Evolutionary conservation across 1,284 basidiomycete genomes (phyloP).

Genomic region (Cryptococcus floricola): DNA sequence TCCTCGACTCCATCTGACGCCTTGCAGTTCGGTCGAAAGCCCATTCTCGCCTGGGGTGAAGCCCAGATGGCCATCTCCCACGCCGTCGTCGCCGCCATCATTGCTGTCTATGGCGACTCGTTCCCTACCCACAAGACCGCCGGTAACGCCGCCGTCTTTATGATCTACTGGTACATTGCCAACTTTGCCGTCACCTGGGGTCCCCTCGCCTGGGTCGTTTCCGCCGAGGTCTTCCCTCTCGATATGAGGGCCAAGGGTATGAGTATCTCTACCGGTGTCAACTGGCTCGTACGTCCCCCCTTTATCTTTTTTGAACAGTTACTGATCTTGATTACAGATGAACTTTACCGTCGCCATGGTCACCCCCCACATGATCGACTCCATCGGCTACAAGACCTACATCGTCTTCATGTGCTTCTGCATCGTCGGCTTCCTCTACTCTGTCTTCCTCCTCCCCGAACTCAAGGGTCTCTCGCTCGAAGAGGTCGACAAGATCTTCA

Average conservation of each 20-base stretch:
- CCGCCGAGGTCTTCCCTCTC: constrained; percentile 47
- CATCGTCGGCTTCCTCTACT: constrained; percentile 41
- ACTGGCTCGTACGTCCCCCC: constrained; percentile 25
- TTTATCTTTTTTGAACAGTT: neutral
- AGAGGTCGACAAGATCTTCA: constrained; percentile 41
- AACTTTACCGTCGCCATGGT: constrained; percentile 48
- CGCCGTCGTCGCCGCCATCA: constrained; percentile 41
- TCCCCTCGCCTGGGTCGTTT: constrained; percentile 46
- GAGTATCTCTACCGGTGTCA: constrained; percentile 39
- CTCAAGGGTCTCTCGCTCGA: constrained; percentile 41
- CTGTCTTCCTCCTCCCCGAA: constrained; percentile 41
- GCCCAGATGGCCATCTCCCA: constrained; percentile 45
- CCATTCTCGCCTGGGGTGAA: constrained; percentile 42
- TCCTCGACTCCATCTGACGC: neutral
- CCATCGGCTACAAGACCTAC: constrained; percentile 45
- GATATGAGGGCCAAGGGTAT: constrained; percentile 48
- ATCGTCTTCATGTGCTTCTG: constrained; percentile 48
- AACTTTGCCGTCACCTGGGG: constrained; percentile 48
- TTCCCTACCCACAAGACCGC: constrained; percentile 32
- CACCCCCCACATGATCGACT: constrained; percentile 41
- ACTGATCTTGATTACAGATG: constrained; percentile 18
- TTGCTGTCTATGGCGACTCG: constrained; percentile 33
- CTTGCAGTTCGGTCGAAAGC: constrained; percentile 37
- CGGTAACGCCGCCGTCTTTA: constrained; percentile 35
- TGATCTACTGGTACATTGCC: constrained; percentile 43